phyloP scores from a whole-genome alignment of 2,329 filamentous ascomycete genomes.

The Dothidotthia symphoricarpi region DNA sequence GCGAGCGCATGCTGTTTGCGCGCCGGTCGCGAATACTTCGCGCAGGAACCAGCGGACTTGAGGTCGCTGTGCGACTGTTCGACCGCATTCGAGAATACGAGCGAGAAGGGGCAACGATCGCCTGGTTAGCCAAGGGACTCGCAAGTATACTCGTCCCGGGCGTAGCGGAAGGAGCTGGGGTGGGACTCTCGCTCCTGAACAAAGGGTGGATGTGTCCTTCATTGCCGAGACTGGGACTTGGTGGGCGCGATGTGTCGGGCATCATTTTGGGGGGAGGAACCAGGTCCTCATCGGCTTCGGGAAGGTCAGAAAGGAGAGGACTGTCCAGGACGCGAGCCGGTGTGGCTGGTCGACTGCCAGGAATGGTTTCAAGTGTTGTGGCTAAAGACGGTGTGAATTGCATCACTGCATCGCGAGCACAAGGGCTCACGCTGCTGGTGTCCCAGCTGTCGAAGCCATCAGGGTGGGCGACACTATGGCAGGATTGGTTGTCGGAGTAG shows the following conservation, averaged over 20 bases:
- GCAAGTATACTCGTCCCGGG: slow-evolving; percentile 70
- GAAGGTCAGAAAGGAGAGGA: slow-evolving; percentile 38
- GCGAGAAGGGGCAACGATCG: slow-evolving; percentile 49
- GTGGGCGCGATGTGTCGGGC: slow-evolving; percentile 36
- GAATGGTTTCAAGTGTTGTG: slow-evolving; percentile 68
- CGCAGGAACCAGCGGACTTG: slow-evolving; percentile 24
- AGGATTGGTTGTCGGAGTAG: slow-evolving; percentile 35
- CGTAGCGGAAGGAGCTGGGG: slow-evolving; percentile 61
- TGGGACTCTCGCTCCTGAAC: slow-evolving; percentile 70
- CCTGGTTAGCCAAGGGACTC: slow-evolving; percentile 65
- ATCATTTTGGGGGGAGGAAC: slow-evolving; percentile 34
- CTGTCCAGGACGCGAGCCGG: slow-evolving; percentile 61
- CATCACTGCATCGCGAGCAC: slow-evolving; percentile 54
- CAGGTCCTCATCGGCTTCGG: slow-evolving; percentile 31
- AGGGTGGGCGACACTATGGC: slow-evolving; percentile 41
- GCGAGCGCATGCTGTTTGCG: slow-evolving; percentile 16
- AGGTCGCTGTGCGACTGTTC: slow-evolving; percentile 27
- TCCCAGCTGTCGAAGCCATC: slow-evolving; percentile 76
- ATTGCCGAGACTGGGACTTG: slow-evolving; percentile 42
- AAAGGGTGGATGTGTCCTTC: slow-evolving; percentile 76
- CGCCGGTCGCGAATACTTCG: slow-evolving; percentile 25
- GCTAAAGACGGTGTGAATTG: slow-evolving; percentile 41
- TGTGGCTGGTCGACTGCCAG: slow-evolving; percentile 64
- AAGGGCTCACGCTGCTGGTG: slow-evolving; percentile 64
- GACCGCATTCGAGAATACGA: slow-evolving; percentile 41